A percentile compares a stretch with the other conserved stretches of the same genome.
Evolutionary conservation across 345 rosid genomes (phyloP).

Genomic region (Excoecaria agallocha): DNA sequence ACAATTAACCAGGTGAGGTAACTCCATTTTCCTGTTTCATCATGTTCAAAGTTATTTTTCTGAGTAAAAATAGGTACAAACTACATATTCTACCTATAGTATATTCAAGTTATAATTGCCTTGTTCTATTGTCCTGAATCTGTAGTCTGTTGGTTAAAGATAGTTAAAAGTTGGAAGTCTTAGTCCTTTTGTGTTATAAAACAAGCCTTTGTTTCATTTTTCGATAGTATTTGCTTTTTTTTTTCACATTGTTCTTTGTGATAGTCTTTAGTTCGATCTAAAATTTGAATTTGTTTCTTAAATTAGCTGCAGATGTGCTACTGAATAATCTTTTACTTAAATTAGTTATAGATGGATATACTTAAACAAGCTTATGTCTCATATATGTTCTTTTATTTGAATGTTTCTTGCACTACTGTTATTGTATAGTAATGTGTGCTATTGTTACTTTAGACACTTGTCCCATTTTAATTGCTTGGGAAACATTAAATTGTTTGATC

Average conservation of each 20-base stretch:
- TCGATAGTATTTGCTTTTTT: not conserved
- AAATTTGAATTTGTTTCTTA: not conserved
- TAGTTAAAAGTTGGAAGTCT: not conserved
- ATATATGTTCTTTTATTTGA: too few relatives aligned
- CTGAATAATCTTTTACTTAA: too few relatives aligned
- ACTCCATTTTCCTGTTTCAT: not conserved
- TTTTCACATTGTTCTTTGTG: too few relatives aligned
- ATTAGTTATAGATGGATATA: too few relatives aligned
- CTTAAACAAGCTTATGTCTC: too few relatives aligned
- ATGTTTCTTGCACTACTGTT: too few relatives aligned
- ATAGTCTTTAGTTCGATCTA: not conserved
- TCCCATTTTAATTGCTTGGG: too few relatives aligned
- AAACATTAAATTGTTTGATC: too few relatives aligned
- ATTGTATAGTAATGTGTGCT: too few relatives aligned
- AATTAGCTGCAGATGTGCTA: not conserved
- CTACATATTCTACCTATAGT: not conserved
- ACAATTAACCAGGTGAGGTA: constrained; percentile 75
- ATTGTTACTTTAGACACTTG: too few relatives aligned
- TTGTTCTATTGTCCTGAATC: not conserved
- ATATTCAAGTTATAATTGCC: not conserved
- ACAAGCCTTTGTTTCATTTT: too few relatives aligned
- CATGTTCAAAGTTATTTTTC: not conserved
- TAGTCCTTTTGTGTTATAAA: not conserved
- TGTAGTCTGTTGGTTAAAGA: not conserved
- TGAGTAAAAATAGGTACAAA: not conserved